Evolutionary conservation across 2,329 filamentous ascomycete species (phyloP).

Genomic region (Hansfordia pulvinata): DNA sequence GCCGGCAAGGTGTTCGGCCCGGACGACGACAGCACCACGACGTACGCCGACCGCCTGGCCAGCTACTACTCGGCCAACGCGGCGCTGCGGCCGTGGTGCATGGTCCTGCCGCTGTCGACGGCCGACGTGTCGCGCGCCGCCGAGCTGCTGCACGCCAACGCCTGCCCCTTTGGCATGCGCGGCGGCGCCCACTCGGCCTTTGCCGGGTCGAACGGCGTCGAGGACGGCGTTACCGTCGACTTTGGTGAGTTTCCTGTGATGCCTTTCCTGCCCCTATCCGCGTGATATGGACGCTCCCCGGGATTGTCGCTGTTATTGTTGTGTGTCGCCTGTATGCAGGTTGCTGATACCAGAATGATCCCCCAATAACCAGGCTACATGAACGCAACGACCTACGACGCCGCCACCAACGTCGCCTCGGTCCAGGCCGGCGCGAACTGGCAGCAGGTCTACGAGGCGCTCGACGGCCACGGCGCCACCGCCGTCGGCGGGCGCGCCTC

Average conservation of each 20-base stretch:
- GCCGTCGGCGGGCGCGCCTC: constrained; percentile 11
- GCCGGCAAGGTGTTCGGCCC: constrained; percentile 1
- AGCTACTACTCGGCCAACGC: constrained; percentile 2
- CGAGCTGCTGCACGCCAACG: constrained; percentile 5
- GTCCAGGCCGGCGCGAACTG: constrained; percentile 15
- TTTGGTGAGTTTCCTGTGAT: constrained; percentile 2
- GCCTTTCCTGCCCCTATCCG: too few relatives aligned
- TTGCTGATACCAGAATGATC: too few relatives aligned
- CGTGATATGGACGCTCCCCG: too few relatives aligned
- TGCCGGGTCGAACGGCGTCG: constrained; percentile 4
- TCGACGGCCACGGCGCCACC: constrained; percentile 8
- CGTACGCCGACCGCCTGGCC: constrained; percentile 1
- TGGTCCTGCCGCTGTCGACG: constrained; percentile 2
- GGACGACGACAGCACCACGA: neutral
- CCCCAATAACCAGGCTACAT: too few relatives aligned
- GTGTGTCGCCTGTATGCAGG: too few relatives aligned
- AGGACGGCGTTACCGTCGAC: constrained; percentile 6
- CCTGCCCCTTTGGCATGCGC: constrained; percentile 5
- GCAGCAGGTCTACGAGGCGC: constrained; percentile 8
- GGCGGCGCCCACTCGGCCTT: constrained; percentile 5
- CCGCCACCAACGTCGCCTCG: constrained; percentile 12
- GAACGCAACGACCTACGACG: constrained; percentile 12
- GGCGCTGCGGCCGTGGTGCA: constrained; percentile 1
- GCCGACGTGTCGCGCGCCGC: constrained; percentile 2
- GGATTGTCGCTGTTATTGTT: too few relatives aligned